Conservation (phyloP, 2,329 filamentous ascomycete genomes). For the Neocatenulostroma microsporum region DNA sequence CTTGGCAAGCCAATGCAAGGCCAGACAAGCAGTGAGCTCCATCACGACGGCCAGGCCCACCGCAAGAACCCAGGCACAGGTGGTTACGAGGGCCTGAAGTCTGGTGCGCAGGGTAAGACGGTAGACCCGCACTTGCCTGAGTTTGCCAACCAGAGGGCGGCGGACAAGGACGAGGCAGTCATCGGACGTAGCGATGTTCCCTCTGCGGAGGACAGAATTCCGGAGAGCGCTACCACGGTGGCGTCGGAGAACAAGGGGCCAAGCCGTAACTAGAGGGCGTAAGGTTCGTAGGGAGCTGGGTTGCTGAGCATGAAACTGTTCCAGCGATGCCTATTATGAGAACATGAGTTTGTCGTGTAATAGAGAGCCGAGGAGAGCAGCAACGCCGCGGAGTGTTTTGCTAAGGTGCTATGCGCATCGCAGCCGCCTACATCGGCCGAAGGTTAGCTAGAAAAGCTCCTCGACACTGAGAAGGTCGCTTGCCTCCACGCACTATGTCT, state of each 20-base stretch:
- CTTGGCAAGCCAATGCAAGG: constrained; percentile 46
- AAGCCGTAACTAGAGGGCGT: neutral
- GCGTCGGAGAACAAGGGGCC: neutral
- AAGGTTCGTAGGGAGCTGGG: neutral
- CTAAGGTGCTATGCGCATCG: too few relatives aligned
- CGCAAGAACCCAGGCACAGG: constrained; percentile 33
- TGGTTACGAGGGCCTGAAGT: constrained; percentile 3
- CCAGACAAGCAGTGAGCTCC: constrained; percentile 42
- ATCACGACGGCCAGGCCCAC: constrained; percentile 38
- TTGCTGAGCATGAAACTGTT: neutral
- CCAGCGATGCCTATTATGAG: too few relatives aligned
- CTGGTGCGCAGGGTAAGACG: constrained; percentile 5
- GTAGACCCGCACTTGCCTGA: constrained; percentile 28
- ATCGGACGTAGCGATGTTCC: constrained; percentile 28
- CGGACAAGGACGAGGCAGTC: constrained; percentile 29
- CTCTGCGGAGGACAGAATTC: constrained; percentile 30
- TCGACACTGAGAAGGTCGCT: too few relatives aligned
- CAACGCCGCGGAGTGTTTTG: too few relatives aligned
- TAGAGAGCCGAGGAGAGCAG: too few relatives aligned
- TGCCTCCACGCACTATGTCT: neutral
- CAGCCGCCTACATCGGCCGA: too few relatives aligned
- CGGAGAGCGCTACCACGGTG: constrained; percentile 21
- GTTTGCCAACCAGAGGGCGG: constrained; percentile 32
- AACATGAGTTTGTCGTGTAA: too few relatives aligned
- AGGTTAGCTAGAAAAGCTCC: too few relatives aligned